phyloP scores from a whole-genome alignment of 148 eudicot species.

The Rheum nobile region DNA sequence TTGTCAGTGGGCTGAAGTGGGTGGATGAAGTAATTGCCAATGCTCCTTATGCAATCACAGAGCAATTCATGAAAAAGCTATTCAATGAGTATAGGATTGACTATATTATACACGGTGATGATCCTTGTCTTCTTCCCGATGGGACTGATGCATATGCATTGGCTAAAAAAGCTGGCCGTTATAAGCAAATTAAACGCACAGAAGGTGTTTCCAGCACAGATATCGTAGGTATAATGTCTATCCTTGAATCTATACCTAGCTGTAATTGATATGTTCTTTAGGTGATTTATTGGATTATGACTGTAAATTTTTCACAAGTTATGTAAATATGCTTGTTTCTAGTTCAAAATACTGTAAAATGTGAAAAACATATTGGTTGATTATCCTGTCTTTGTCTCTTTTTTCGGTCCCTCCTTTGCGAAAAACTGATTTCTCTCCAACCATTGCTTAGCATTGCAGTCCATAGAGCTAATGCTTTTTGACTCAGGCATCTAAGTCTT shows the following conservation, averaged over 20 bases:
- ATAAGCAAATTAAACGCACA: slow-evolving; percentile 95
- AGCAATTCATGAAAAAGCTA: slow-evolving; percentile 82
- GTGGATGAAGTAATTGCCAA: slow-evolving; percentile 84
- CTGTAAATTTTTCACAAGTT: no score
- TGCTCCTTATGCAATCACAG: slow-evolving; percentile 89
- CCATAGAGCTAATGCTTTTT: background rate
- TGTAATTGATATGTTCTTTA: background rate
- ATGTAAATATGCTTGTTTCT: background rate
- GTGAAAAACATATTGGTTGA: background rate
- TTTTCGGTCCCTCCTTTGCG: background rate
- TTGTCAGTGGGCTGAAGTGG: slow-evolving; percentile 97
- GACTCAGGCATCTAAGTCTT: background rate
- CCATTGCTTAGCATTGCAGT: background rate
- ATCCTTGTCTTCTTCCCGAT: slow-evolving; percentile 96
- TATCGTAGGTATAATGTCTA: slow-evolving; percentile 74
- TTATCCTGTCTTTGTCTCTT: slow-evolving; percentile 2
- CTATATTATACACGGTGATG: slow-evolving; percentile 94
- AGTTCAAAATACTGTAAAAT: background rate
- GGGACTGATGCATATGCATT: slow-evolving; percentile 92
- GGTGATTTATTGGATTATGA: background rate
- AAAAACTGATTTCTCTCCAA: background rate
- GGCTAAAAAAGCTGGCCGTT: slow-evolving; percentile 87
- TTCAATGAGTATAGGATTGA: slow-evolving; percentile 83
- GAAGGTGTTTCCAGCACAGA: slow-evolving; percentile 99
- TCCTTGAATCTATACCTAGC: background rate